Evolutionary conservation across 768 basidiomycete species (phyloP).

Genomic region (Xanthoconium stramineum): DNA sequence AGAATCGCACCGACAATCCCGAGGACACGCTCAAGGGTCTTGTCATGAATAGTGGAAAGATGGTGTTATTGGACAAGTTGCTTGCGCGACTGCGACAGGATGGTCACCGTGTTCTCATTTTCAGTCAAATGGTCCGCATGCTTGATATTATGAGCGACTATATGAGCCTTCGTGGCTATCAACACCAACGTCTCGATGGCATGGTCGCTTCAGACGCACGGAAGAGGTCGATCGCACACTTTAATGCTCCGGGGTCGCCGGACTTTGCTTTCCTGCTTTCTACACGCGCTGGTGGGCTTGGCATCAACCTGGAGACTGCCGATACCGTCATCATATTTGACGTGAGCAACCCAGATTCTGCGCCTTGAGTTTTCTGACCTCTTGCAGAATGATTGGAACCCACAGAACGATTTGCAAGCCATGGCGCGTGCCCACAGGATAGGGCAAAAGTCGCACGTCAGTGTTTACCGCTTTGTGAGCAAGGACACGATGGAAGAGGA

Average conservation of each 20-base stretch:
- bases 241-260: conserved; percentile 87
- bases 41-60: conserved; percentile 97
- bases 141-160: conserved; percentile 98
- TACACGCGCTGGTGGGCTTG: conserved; percentile 94
- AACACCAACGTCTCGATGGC: conserved; percentile 93
- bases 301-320: conserved; percentile 98
- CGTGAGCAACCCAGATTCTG: conserved; percentile 45
- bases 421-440: conserved; percentile 99
- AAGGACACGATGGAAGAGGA: conserved; percentile 99
- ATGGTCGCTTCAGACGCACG: conserved; percentile 90
- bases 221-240: conserved; percentile 95
- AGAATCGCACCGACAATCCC: conserved; percentile 52
- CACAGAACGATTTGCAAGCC: conserved; percentile 97
- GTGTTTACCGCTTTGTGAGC: conserved; percentile 96
- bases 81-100: conserved; percentile 86
- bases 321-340: conserved; percentile 99
- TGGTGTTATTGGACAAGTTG: conserved; percentile 97
- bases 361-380: conserved; percentile 6
- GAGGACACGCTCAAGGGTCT: conserved; percentile 94
- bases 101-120: conserved; percentile 95
- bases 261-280: conserved; percentile 98
- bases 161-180: conserved; percentile 85
- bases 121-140: conserved; percentile 99
- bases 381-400: conserved; percentile 92
- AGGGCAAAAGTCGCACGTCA: conserved; percentile 98